Percentiles rank a stretch among this genome's conserved stretches.
These are phyloP conservation scores for Thalassia testudinum DNA, from an alignment of 116 monocot genomes.

Conservation along the genomic window DNA sequence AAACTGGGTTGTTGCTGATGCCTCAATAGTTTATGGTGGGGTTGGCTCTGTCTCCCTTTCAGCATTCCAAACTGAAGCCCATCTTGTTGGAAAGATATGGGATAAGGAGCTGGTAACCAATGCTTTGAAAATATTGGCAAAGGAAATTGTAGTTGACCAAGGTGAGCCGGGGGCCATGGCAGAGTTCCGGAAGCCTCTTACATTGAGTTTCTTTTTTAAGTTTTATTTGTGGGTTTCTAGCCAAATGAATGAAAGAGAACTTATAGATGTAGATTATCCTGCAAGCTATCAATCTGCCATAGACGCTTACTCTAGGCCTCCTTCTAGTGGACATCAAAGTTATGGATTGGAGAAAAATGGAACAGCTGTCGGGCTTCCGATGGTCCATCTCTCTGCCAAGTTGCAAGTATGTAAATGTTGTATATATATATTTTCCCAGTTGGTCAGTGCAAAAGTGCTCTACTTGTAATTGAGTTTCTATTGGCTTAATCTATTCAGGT, in stretches of 20 bases:
- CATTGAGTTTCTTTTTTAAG: slow-evolving; percentile 96
- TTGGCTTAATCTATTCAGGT: slow-evolving; percentile 30
- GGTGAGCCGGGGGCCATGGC: slow-evolving; percentile 97
- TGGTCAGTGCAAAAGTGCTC: neutral
- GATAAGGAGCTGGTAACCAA: slow-evolving; percentile 36
- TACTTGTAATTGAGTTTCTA: neutral
- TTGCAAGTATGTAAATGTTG: slow-evolving; percentile 36
- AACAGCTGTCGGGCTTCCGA: slow-evolving; percentile 69
- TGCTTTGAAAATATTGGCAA: slow-evolving; percentile 46
- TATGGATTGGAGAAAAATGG: slow-evolving; percentile 50
- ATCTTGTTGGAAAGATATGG: slow-evolving; percentile 53
- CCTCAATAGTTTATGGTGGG: slow-evolving; percentile 82
- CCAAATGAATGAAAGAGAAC: slow-evolving; percentile 39
- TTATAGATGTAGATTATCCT: slow-evolving; percentile 15
- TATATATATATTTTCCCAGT: no score
- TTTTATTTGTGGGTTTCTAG: slow-evolving; percentile 76
- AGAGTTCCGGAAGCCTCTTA: slow-evolving; percentile 87
- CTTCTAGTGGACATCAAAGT: slow-evolving; percentile 41
- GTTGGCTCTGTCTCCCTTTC: slow-evolving; percentile 63
- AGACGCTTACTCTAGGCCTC: slow-evolving; percentile 34
- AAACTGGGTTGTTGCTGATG: slow-evolving; percentile 49
- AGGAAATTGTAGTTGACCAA: slow-evolving; percentile 45
- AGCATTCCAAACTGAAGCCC: slow-evolving; percentile 48
- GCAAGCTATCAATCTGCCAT: slow-evolving; percentile 42
- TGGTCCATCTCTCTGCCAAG: slow-evolving; percentile 68